phyloP scores from a whole-genome alignment of 768 basidiomycete genomes.

The Paxillus involutus region DNA sequence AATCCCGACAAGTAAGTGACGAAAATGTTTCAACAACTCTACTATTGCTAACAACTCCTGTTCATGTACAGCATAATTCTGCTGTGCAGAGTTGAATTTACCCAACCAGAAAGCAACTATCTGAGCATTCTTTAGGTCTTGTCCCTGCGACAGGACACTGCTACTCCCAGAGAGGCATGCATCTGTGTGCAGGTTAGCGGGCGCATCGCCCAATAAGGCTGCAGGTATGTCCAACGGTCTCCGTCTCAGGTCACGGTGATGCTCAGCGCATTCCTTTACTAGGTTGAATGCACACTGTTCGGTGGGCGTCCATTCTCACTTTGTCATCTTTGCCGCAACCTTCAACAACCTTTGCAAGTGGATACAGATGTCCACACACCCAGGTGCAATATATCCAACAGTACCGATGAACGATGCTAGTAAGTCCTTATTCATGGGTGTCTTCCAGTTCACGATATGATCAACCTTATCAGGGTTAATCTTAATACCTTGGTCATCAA shows the following conservation, averaged over 20 bases:
- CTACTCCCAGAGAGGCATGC: slow-evolving; percentile 18
- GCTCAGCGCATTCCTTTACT: slow-evolving; percentile 22
- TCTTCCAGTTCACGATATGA: slow-evolving; percentile 34
- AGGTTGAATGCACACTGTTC: slow-evolving; percentile 33
- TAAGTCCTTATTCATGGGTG: slow-evolving; percentile 32
- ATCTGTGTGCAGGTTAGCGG: slow-evolving; percentile 25
- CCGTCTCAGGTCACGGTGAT: slow-evolving; percentile 15
- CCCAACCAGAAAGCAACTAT: slow-evolving; percentile 27
- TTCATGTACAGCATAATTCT: slow-evolving; percentile 39
- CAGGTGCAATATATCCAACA: slow-evolving; percentile 33
- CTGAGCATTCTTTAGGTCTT: slow-evolving; percentile 8
- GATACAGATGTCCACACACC: slow-evolving; percentile 31
- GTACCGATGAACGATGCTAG: slow-evolving; percentile 35
- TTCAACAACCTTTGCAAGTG: slow-evolving; percentile 37
- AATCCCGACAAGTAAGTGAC: slow-evolving; percentile 20
- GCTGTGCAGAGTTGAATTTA: slow-evolving; percentile 26
- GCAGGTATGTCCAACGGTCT: slow-evolving; percentile 20
- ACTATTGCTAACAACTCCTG: slow-evolving; percentile 36
- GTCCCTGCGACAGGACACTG: slow-evolving; percentile 23
- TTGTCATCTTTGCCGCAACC: slow-evolving; percentile 9
- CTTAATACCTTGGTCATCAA: slow-evolving; percentile 36
- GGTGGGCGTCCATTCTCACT: slow-evolving; percentile 28
- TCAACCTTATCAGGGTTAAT: slow-evolving; percentile 48
- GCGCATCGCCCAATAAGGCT: neutral
- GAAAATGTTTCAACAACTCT: slow-evolving; percentile 36